Conservation (phyloP, 768 basidiomycete genomes). For the Podaxis rugospora region DNA sequence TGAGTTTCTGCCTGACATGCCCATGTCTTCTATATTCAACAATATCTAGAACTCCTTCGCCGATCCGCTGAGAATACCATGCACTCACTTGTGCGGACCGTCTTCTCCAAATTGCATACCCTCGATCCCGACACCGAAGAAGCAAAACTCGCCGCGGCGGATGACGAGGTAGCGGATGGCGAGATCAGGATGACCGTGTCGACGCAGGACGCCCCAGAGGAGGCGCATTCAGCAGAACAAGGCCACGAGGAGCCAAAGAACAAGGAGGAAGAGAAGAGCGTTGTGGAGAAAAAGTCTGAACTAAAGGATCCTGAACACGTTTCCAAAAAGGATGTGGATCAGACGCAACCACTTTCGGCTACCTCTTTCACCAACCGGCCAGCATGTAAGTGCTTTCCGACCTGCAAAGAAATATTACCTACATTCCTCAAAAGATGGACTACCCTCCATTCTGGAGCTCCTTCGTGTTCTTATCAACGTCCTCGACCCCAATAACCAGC, state of each 20-base stretch:
- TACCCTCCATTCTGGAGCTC: constrained; percentile 90
- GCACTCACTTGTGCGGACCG: constrained; percentile 78
- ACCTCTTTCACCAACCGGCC: constrained; percentile 27
- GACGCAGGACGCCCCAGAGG: constrained; percentile 22
- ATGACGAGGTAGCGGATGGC: constrained; percentile 44
- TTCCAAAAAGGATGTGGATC: constrained; percentile 15
- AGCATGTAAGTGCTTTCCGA: constrained; percentile 33
- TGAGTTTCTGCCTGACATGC: constrained; percentile 33
- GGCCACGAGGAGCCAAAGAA: constrained; percentile 11
- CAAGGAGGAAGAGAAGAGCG: neutral
- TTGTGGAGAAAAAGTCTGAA: neutral
- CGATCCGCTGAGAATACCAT: constrained; percentile 87
- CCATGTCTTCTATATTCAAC: neutral
- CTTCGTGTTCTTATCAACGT: constrained; percentile 93
- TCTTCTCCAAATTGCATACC: constrained; percentile 68
- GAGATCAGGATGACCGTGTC: constrained; percentile 63
- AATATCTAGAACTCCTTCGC: constrained; percentile 69
- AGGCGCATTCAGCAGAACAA: constrained; percentile 18
- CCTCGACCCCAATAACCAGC: constrained; percentile 88
- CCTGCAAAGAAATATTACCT: neutral
- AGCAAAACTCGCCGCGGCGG: constrained; percentile 51
- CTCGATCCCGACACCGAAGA: constrained; percentile 69
- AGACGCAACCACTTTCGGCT: constrained; percentile 18
- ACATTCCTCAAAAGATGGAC: constrained; percentile 54
- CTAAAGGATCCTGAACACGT: constrained; percentile 5